A percentile compares a stretch with the other conserved stretches of the same genome.
phyloP scores from a whole-genome alignment of 2,329 filamentous ascomycete genomes.

The Emmonsiellopsis sp. region DNA sequence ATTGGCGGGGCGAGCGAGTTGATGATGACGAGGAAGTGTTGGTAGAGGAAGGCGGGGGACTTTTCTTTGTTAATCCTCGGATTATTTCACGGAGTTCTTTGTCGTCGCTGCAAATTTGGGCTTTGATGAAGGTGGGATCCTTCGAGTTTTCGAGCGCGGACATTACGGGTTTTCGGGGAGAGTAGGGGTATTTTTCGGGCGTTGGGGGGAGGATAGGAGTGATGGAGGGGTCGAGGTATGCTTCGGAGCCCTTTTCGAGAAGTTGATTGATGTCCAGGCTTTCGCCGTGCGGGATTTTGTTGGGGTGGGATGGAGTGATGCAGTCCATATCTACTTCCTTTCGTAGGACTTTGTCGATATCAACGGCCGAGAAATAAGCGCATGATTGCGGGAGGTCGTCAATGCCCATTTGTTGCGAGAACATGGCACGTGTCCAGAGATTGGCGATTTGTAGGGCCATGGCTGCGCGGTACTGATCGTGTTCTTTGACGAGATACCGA shows the following conservation, averaged over 20 bases:
- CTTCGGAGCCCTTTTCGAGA: slow-evolving; percentile 60
- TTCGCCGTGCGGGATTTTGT: slow-evolving; percentile 74
- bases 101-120: slow-evolving; percentile 71
- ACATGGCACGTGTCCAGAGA: slow-evolving; percentile 95
- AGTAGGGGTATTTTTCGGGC: slow-evolving; percentile 58
- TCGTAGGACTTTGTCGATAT: slow-evolving; percentile 89
- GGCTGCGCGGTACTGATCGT: slow-evolving; percentile 79
- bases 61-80: slow-evolving; percentile 45
- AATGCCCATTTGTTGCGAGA: slow-evolving; percentile 92
- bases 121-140: slow-evolving; percentile 61
- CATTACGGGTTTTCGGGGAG: slow-evolving; percentile 70
- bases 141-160: slow-evolving; percentile 50
- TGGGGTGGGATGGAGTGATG: slow-evolving; percentile 75
- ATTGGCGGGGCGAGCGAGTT: slow-evolving; percentile 9
- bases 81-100: slow-evolving; percentile 66
- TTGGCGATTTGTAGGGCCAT: slow-evolving; percentile 93
- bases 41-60: slow-evolving; percentile 13
- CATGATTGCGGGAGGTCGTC: slow-evolving; percentile 88
- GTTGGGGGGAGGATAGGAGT: slow-evolving; percentile 50
- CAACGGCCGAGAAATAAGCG: slow-evolving; percentile 91
- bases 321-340: slow-evolving; percentile 99
- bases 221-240: slow-evolving; percentile 59
- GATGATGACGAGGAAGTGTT: slow-evolving; percentile 4
- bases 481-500: slow-evolving; percentile 75
- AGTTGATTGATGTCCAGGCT: slow-evolving; percentile 74